Evolutionary conservation across 306 rosid species (phyloP).

Genomic region (Quercus bicolor): DNA sequence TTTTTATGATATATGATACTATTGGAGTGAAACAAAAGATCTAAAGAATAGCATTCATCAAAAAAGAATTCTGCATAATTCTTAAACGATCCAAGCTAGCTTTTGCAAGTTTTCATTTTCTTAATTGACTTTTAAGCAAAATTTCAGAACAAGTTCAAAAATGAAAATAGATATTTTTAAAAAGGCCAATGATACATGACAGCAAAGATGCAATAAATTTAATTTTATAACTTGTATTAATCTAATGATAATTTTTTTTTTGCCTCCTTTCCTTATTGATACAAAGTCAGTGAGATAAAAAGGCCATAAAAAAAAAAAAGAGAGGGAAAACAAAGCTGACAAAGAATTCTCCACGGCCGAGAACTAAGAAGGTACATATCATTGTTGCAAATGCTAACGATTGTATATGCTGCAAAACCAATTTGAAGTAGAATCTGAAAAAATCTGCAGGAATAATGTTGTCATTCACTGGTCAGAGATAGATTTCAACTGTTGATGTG

Average conservation of each 20-base stretch:
- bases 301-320: background rate
- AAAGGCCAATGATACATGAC: background rate
- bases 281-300: constrained; percentile 2
- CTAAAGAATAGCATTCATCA: background rate
- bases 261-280: constrained; percentile 3
- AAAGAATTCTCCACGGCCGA: constrained; percentile 13
- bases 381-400: background rate
- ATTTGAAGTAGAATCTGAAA: constrained; percentile 8
- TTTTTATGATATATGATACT: background rate
- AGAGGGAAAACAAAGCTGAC: constrained; percentile 1
- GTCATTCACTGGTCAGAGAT: constrained; percentile 44
- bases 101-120: background rate
- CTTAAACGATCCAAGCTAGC: background rate
- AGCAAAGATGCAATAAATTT: background rate
- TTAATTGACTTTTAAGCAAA: background rate
- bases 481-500: constrained; percentile 47
- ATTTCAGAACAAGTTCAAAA: background rate
- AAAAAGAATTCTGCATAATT: background rate
- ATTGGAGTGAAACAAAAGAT: background rate
- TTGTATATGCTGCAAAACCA: constrained; percentile 10
- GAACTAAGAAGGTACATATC: constrained; percentile 13
- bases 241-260: constrained; percentile 11
- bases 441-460: constrained; percentile 18
- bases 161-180: background rate
- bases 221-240: constrained; percentile 1